phyloP scores from a whole-genome alignment of 495 filamentous ascomycete species.

The Aspergillus olivimuriae region DNA sequence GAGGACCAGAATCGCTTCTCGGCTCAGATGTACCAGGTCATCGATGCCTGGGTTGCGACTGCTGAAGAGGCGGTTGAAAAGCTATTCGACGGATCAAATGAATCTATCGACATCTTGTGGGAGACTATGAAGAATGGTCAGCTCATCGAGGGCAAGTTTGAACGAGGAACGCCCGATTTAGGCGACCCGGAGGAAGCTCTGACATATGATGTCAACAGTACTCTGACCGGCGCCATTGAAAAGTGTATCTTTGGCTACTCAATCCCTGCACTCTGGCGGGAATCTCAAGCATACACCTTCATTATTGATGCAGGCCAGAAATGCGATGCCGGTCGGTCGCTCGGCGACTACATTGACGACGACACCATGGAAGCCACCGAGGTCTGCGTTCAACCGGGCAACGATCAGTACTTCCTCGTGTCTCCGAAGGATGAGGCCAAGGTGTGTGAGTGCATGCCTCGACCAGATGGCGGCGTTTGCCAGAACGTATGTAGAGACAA shows the following conservation, averaged over 20 bases:
- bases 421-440: not conserved
- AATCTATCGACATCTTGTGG: slow-evolving; percentile 9
- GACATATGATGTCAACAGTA: no score
- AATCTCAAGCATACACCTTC: not conserved
- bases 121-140: slow-evolving; percentile 20
- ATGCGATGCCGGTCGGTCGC: not conserved
- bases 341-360: not conserved
- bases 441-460: not conserved
- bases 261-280: slow-evolving; percentile 19
- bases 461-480: not conserved
- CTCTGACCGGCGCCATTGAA: no score
- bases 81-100: slow-evolving; percentile 11
- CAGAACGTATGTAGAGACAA: slow-evolving; percentile 8
- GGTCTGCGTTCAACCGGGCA: not conserved
- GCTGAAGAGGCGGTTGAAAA: not conserved
- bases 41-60: slow-evolving; percentile 13
- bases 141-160: slow-evolving; percentile 17
- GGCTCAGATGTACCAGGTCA: slow-evolving; percentile 13
- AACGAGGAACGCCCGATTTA: not conserved
- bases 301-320: not conserved
- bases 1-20: slow-evolving; percentile 14
- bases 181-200: no score
- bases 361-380: not conserved
- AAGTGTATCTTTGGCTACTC: slow-evolving; percentile 24
- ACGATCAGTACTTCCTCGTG: not conserved